Base-by-base conservation (phyloP, 768 basidiomycete species). In the Cytidiella melzeri region DNA sequence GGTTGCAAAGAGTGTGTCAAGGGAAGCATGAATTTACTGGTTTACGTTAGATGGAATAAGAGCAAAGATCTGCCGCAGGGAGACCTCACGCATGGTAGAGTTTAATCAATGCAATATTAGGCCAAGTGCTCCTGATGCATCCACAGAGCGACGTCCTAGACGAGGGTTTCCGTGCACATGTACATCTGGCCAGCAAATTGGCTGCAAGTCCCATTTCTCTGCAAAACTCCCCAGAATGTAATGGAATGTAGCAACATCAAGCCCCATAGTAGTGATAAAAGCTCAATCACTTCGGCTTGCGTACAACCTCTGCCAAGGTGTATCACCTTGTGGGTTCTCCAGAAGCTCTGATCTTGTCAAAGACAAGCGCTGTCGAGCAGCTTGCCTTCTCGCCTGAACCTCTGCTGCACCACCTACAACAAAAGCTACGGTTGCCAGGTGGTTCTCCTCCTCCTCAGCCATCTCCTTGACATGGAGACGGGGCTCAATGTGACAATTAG, bases 231-330 rank as follows among this genome's bases (percentile, higher is more conserved):
- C 39, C 1, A 74, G 53, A 6, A 76, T 60, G 23, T 56, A 55
- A 2, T 63, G 3, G 52, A 74, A 74, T 0, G 69, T 72, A 1
- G 12, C 46, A 2, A 66, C 61, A 66, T 64, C 54, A 12, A 64
- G 15, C 1, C 61, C 60, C 63, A 64, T 63, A 0, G 70, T 76
- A 0, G 69, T 75, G 27, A 76, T 75, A 52, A 66, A 75, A 4
- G 69, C 71, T 3, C 66, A 51, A 47, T 75, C 66, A 51, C 60
- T 62, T 9, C 47, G 55, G 34, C 63, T 65, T 0, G 51, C 44
- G 36, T 59, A 69, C 0, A 74, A 61, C 0, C 24, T 19, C 39
- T 67, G 67, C 72, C 70, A 74, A 7, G 72, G 64, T 25, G 69
- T 73, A 20, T 58, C 42, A 2, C 28, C 2, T 5, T 58, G 52